Percentiles rank a stretch among this genome's conserved stretches.
These are phyloP conservation scores for Leptographium lundbergii DNA, from an alignment of 2,329 filamentous ascomycete species.

Conservation along the genomic window DNA sequence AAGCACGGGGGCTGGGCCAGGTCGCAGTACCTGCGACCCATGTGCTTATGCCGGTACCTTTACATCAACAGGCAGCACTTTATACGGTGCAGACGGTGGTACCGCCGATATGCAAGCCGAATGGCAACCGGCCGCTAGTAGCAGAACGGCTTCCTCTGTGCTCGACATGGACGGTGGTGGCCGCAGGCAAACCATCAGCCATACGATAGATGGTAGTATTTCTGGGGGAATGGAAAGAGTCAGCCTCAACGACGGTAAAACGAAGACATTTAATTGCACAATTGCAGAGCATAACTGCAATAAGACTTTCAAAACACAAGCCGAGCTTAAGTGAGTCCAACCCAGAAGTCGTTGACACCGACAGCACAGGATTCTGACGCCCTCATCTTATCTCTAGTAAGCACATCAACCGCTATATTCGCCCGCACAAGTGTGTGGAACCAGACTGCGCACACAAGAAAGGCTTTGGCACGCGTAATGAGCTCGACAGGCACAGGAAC, in stretches of 20 bases:
- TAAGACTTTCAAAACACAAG: slow-evolving; percentile 33
- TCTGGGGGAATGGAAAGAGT: background rate
- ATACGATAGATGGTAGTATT: background rate
- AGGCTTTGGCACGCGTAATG: slow-evolving; percentile 71
- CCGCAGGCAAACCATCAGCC: background rate
- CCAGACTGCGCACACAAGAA: slow-evolving; percentile 41
- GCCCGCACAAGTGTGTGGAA: slow-evolving; percentile 45
- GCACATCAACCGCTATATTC: slow-evolving; percentile 57
- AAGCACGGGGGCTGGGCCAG: background rate
- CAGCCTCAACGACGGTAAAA: background rate
- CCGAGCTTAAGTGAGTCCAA: slow-evolving; percentile 40
- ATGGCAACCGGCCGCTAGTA: background rate
- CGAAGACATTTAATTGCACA: no score
- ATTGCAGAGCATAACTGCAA: background rate
- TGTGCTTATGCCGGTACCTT: background rate
- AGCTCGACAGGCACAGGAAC: slow-evolving; percentile 66
- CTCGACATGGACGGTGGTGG: background rate
- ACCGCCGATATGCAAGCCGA: background rate
- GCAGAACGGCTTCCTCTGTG: background rate
- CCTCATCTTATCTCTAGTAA: slow-evolving; percentile 45
- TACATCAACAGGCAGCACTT: background rate
- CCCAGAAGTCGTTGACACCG: background rate
- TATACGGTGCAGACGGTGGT: no score
- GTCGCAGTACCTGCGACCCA: background rate
- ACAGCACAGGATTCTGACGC: background rate